Conservation (phyloP, 495 filamentous ascomycete species). For the Talaromyces borbonicus region DNA sequence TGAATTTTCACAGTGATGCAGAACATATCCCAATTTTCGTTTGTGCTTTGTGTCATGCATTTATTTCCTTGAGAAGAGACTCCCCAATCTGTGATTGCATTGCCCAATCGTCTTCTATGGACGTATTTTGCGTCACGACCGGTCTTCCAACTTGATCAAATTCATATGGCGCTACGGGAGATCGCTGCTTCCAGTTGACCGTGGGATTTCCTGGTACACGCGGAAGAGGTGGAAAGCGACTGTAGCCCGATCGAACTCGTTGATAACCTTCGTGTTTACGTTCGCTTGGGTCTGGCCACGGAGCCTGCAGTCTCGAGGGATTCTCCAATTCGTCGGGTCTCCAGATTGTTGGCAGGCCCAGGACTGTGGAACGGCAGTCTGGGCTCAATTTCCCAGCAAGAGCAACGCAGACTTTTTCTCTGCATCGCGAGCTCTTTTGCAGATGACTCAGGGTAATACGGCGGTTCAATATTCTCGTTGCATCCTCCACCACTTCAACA, state of each 20-base stretch:
- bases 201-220: conserved; percentile 21
- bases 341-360: conserved; percentile 17
- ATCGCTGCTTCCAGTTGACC: conserved; percentile 18
- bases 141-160: conserved; percentile 10
- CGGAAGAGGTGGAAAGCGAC: conserved; percentile 19
- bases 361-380: conserved; percentile 13
- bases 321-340: conserved; percentile 5
- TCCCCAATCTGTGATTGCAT: conserved; percentile 5
- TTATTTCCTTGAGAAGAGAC: background rate
- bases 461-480: background rate
- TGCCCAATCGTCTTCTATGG: background rate
- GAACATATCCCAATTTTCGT: too few relatives aligned
- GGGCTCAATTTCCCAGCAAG: conserved; percentile 11
- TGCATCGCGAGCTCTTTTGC: background rate
- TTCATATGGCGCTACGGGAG: conserved; percentile 3
- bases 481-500: background rate
- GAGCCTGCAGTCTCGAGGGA: conserved; percentile 9
- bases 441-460: background rate
- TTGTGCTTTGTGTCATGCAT: too few relatives aligned
- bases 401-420: conserved; percentile 2
- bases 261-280: conserved; percentile 23
- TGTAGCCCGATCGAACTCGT: conserved; percentile 17
- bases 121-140: background rate
- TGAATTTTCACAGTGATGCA: too few relatives aligned
- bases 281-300: conserved; percentile 19